Evolutionary conservation across 768 basidiomycete species (phyloP).

Genomic region (Suillus tomentosus): DNA sequence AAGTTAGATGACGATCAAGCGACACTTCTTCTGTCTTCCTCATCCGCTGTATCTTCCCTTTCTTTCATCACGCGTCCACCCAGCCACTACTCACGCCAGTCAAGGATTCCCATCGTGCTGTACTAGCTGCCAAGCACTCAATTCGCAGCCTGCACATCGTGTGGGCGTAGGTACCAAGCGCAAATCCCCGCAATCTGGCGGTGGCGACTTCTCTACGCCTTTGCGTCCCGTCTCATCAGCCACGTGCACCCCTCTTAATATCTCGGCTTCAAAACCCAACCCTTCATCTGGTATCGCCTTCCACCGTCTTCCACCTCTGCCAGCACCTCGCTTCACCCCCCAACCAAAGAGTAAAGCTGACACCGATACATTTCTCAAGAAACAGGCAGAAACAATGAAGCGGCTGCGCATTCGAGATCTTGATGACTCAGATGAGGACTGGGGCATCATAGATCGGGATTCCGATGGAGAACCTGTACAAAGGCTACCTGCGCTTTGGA

Average conservation of each 20-base stretch:
- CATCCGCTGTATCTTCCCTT: slow-evolving; percentile 41
- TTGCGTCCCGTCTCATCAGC: slow-evolving; percentile 42
- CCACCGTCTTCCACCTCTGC: slow-evolving; percentile 36
- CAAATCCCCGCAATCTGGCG: slow-evolving; percentile 46
- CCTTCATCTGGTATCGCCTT: slow-evolving; percentile 38
- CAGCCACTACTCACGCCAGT: slow-evolving; percentile 63
- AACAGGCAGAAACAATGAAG: slow-evolving; percentile 67
- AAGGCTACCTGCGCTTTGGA: slow-evolving; percentile 24
- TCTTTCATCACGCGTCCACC: slow-evolving; percentile 45
- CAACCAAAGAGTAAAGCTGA: slow-evolving; percentile 39
- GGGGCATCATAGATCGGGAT: slow-evolving; percentile 46
- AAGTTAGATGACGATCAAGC: slow-evolving; percentile 56
- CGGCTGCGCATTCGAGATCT: slow-evolving; percentile 61
- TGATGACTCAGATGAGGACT: slow-evolving; percentile 47
- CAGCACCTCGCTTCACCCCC: slow-evolving; percentile 32
- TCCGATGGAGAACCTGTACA: slow-evolving; percentile 55
- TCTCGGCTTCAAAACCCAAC: slow-evolving; percentile 35
- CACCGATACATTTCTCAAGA: slow-evolving; percentile 41
- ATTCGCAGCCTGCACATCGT: slow-evolving; percentile 23
- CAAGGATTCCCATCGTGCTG: slow-evolving; percentile 49
- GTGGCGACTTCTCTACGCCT: slow-evolving; percentile 52
- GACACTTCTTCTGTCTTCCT: slow-evolving; percentile 56
- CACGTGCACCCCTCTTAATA: slow-evolving; percentile 37
- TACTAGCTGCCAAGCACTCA: slow-evolving; percentile 39
- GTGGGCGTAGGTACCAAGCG: slow-evolving; percentile 62